Evolutionary conservation across 768 basidiomycete species (phyloP), one percentile per base, ranked within the genome.

Genomic region (Rhodotorula toruloides): DNA sequence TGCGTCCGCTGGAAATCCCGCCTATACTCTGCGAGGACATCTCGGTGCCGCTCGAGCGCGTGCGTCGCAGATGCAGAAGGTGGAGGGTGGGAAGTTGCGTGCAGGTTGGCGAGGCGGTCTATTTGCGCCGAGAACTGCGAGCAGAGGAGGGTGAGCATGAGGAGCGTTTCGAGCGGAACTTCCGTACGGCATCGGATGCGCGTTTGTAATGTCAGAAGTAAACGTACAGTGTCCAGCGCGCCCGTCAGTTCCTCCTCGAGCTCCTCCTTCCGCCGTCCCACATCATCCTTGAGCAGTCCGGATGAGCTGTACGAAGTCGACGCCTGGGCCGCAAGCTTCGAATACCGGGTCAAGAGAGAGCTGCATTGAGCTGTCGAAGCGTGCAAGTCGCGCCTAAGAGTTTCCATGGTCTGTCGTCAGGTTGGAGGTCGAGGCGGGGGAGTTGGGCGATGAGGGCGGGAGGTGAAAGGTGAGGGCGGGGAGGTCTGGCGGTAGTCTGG

Each of bases 291-390:
- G 78, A 78, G 61, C 80, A 80, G 19, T 84, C 83, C 67, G 87
- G 82, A 37, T 81, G 81, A 48, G 16, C 69, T 63, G 53, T 73
- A 71, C 11, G 68, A 68, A 13, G 77, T 72, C 1, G 76, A 74
- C 42, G 79, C 78, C 17, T 72, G 74, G 8, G 87, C 84, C 13
- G 89, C 91, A 47, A 96, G 81, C 72, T 90, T 89, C 27, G 90
- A 85, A 78, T 98, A 98, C 16, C 90, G 82, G 1, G 90, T 90
- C 37, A 99, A 82, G 77, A 96, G 94, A 39, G 88, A 80, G 76
- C 96, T 91, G 69, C 98, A 88, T 31, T 91, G 83, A 52, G 91
- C 90, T 76, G 98, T 94, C 34, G 97, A 85, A 9, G 92, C 92
- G 74, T 93, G 83, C 79, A 90, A 90, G 78, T 94, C 91, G 59